Evolutionary conservation across 2,329 filamentous ascomycete species (phyloP).

Genomic region (Helminthosporium solani): DNA sequence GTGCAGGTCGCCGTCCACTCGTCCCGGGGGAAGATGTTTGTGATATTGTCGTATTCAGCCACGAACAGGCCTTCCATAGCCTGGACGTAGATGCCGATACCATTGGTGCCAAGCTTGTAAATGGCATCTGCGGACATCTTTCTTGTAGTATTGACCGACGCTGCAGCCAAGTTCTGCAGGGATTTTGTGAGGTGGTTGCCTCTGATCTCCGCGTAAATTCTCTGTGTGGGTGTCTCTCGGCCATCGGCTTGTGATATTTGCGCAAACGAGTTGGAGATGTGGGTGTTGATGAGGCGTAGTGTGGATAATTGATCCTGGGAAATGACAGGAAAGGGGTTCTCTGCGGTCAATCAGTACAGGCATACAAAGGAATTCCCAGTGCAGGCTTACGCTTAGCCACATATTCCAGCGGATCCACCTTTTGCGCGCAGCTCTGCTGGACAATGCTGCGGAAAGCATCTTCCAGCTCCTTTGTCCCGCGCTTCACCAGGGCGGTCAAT

Average conservation of each 20-base stretch:
- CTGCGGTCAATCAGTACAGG: slow-evolving; percentile 37
- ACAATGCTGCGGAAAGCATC: slow-evolving; percentile 78
- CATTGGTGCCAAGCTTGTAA: slow-evolving; percentile 86
- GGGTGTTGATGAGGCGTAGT: slow-evolving; percentile 75
- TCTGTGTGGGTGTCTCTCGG: slow-evolving; percentile 68
- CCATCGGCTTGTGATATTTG: slow-evolving; percentile 48
- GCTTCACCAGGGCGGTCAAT: slow-evolving; percentile 72
- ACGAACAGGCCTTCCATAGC: slow-evolving; percentile 84
- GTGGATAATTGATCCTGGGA: slow-evolving; percentile 73
- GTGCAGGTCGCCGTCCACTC: slow-evolving; percentile 81
- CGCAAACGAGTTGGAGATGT: slow-evolving; percentile 64
- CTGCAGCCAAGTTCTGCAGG: slow-evolving; percentile 81
- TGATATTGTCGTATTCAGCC: slow-evolving; percentile 89
- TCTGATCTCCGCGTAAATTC: slow-evolving; percentile 81
- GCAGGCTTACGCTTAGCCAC: slow-evolving; percentile 74
- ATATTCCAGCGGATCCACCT: slow-evolving; percentile 84
- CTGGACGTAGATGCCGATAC: slow-evolving; percentile 84
- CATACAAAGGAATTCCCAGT: too few relatives aligned
- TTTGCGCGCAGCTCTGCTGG: slow-evolving; percentile 70
- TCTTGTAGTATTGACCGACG: slow-evolving; percentile 74
- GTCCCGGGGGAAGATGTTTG: slow-evolving; percentile 78
- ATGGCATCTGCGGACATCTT: slow-evolving; percentile 75
- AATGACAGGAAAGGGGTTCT: slow-evolving; percentile 75
- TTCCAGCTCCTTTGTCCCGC: slow-evolving; percentile 80
- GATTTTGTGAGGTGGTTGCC: slow-evolving; percentile 83